Evolutionary conservation across 768 basidiomycete genomes (phyloP).

Genomic region (Tylopilus intermedius): DNA sequence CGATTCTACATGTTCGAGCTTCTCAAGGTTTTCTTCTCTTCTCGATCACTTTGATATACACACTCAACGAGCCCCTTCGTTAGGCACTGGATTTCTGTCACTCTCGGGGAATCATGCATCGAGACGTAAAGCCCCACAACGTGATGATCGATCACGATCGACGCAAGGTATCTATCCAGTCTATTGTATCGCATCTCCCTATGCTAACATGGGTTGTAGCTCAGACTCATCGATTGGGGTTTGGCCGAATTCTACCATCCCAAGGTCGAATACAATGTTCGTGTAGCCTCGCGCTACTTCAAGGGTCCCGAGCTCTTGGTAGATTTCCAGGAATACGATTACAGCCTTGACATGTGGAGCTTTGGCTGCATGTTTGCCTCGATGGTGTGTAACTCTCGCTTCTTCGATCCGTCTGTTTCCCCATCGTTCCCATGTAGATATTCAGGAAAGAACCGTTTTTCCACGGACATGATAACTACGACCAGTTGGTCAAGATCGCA

Average conservation of each 20-base stretch:
- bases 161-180: constrained; percentile 60
- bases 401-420: not conserved
- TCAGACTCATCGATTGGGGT: constrained; percentile 98
- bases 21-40: constrained; percentile 59
- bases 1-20: constrained; percentile 96
- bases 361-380: constrained; percentile 98
- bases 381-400: constrained; percentile 58
- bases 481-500: constrained; percentile 95
- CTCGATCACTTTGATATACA: constrained; percentile 1
- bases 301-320: constrained; percentile 96
- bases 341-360: constrained; percentile 98
- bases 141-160: constrained; percentile 99
- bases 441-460: constrained; percentile 99
- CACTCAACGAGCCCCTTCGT: not conserved
- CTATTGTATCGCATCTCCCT: constrained; percentile 6
- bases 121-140: constrained; percentile 98
- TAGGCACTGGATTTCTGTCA: constrained; percentile 96
- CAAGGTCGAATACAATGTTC: constrained; percentile 95
- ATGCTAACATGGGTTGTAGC: constrained; percentile 40
- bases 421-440: constrained; percentile 50
- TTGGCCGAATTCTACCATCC: constrained; percentile 98
- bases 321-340: constrained; percentile 98
- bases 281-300: constrained; percentile 96
- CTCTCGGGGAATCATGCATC: constrained; percentile 98
- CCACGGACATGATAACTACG: constrained; percentile 98